Evolutionary conservation across 352 stramenopile species (phyloP).

Genomic region (Bremia lactucae): DNA sequence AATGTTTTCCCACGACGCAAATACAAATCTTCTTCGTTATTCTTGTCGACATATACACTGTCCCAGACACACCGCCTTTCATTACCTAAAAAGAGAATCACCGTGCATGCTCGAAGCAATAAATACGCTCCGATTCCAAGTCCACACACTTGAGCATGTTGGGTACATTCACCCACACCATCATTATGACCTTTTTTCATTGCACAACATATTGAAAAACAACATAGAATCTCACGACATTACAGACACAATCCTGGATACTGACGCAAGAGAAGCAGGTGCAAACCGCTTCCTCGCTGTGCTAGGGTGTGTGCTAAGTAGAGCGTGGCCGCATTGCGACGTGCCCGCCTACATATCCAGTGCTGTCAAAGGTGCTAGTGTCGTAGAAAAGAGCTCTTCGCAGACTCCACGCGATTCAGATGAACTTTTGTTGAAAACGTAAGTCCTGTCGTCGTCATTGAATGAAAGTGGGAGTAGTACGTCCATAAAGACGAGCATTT

Average conservation of each 20-base stretch:
- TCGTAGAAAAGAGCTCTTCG: conserved; percentile 38
- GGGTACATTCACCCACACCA: conserved; percentile 62
- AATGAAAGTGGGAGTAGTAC: conserved; percentile 31
- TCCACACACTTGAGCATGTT: conserved; percentile 55
- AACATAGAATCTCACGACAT: conserved; percentile 66
- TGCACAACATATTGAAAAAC: conserved; percentile 64
- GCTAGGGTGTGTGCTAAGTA: too few species aligned
- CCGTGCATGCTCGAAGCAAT: conserved; percentile 64
- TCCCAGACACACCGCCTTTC: conserved; percentile 74
- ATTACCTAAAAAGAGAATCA: conserved; percentile 77
- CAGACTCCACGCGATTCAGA: conserved; percentile 45
- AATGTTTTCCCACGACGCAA: conserved; percentile 65
- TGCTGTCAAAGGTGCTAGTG: conserved; percentile 4
- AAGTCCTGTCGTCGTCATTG: too few species aligned
- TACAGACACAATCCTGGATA: conserved; percentile 72
- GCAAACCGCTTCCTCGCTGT: too few species aligned
- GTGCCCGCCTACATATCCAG: conserved; percentile 36
- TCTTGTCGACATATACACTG: conserved; percentile 79
- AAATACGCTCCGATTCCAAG: conserved; percentile 54
- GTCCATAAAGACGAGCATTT: conserved; percentile 52
- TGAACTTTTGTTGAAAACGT: too few species aligned
- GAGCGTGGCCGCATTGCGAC: too few species aligned
- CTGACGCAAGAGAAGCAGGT: conserved; percentile 52
- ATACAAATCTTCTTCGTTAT: conserved; percentile 77
- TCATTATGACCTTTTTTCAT: conserved; percentile 28